Evolutionary conservation across 352 stramenopile species (phyloP), one percentile per base, ranked within the genome.

Genomic region (Thraustochytrium striatum): DNA sequence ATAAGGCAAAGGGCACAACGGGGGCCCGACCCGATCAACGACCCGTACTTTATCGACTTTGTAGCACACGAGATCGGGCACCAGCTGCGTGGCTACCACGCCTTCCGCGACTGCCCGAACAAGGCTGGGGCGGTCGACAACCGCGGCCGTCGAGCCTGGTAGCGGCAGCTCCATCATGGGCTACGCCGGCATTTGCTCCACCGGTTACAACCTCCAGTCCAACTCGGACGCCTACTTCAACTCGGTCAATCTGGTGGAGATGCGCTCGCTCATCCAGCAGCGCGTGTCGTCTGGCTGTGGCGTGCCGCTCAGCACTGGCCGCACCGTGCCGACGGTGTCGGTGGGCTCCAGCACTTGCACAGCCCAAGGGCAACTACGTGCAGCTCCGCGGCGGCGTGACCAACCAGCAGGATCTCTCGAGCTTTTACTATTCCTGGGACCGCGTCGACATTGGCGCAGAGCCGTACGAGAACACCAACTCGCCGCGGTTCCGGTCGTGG

Each of bases 211-310:
- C 36, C 35, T 80, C 7, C 70, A 80, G 58, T 70, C 38, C 25
- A 80, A 73, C 28, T 69, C 70, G 32, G 70, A 80, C 58, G 57
- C 70, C 13, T 81, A 81, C 38, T 81, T 80, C 16, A 16, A 73
- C 70, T 47, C 70, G 39, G 57, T 80, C 25, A 69, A 80, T 28
- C 57, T 80, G n/a, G 25, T 59, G 55, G 25, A 52, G 28, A 80
- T 80, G 70, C 57, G 50, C 9, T 21, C 43, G 7, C 81, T 79
- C 36, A 13, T 79, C 13, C 32, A 69, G 43, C 19, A 25, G 13
- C 50, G 38, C 9, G 55, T 69, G 19, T 2, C 16, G 5, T 79
- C 38, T 21, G 35, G 39, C 69, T 62, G 59, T 38, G 59, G 59
- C 41, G 30, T 53, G 59, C 25, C 53, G 35, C 0, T 70, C 41